Evolutionary conservation across 2,329 filamentous ascomycete genomes (phyloP), one percentile per base, ranked within the genome.

Genomic region (Arachnomyces sp.): DNA sequence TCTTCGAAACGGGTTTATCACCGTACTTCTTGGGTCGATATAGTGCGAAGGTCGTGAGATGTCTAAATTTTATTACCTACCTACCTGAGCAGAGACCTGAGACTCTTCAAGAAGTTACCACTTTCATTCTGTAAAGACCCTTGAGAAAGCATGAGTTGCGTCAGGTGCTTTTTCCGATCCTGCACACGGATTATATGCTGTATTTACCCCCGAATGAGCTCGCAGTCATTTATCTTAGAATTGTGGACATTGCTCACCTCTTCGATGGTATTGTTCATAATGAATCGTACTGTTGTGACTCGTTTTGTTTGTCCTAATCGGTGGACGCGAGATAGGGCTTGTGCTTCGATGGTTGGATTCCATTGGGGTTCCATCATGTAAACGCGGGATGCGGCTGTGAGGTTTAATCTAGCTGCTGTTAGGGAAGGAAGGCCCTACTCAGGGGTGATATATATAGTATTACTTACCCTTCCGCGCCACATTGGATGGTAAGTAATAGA

Each of bases 341-440:
- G 92, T 4, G 88, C 86, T 62, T 96, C 90, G 0, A 89, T 86
- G 0, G 88, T 89, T 0, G 92, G 92, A 55, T 98, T 98, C 68
- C 90, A 98, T 57, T 95, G 89, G 3, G 92, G 92, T 60, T 98
- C 92, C 90, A 98, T 96, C 53, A 96, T 84, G 60, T 92, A 96
- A 11, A 93, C 90, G 40, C 77, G 84, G 57, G 81, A 92, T 25
- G 83, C 90, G 0, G 85, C 73, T 0, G 89, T 95, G 40, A 96
- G 69, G 57, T 96, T 96, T 29, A 96, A 78, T 11, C 90, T 90
- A 12, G 95, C 76, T 17, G 17, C 18, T 44, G 9, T 12, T 9
- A 14, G 14, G 28, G 4, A 34, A n/a, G n/a, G n/a, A n/a, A n/a
- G n/a, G n/a, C n/a, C n/a, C n/a, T 11, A 34, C 25, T 33, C 11